These are phyloP conservation scores for Boletus hoseneyae DNA, from an alignment of 1,284 basidiomycete genomes.

Conservation along the genomic window DNA sequence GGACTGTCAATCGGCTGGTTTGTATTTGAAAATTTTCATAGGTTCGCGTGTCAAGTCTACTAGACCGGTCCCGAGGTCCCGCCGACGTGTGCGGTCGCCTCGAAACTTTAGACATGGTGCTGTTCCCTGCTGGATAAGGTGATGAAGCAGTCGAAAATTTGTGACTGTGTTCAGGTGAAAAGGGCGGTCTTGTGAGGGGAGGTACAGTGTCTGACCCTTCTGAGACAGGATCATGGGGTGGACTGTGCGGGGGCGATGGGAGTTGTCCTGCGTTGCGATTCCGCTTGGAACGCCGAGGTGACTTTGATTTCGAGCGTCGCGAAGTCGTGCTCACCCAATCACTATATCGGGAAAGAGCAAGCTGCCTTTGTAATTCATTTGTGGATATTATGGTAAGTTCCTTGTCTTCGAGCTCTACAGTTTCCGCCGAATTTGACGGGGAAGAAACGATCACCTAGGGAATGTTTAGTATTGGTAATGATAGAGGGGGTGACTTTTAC, in stretches of 20 bases:
- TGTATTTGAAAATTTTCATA: conserved; percentile 18
- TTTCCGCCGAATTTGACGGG: conserved; percentile 50
- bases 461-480: conserved; percentile 10
- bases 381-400: conserved; percentile 65
- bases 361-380: conserved; percentile 62
- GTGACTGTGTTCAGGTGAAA: conserved; percentile 20
- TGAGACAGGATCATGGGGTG: conserved; percentile 8
- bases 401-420: conserved; percentile 63
- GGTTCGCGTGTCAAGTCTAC: conserved; percentile 30
- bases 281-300: conserved; percentile 45
- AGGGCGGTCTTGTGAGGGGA: conserved; percentile 1
- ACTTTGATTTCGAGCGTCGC: conserved; percentile 57
- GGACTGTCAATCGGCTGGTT: conserved; percentile 16
- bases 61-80: conserved; percentile 56
- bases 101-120: conserved; percentile 19
- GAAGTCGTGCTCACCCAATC: conserved; percentile 39
- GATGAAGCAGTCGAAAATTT: conserved; percentile 34
- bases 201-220: conserved; percentile 13
- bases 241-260: conserved; percentile 34
- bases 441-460: conserved; percentile 57
- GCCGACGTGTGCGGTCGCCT: conserved; percentile 62
- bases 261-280: conserved; percentile 38
- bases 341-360: conserved; percentile 60
- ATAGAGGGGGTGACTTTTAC: conserved; percentile 34
- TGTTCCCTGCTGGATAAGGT: conserved; percentile 24